Base-by-base conservation (phyloP, 768 basidiomycete species). In the Trametopsis cervina region DNA sequence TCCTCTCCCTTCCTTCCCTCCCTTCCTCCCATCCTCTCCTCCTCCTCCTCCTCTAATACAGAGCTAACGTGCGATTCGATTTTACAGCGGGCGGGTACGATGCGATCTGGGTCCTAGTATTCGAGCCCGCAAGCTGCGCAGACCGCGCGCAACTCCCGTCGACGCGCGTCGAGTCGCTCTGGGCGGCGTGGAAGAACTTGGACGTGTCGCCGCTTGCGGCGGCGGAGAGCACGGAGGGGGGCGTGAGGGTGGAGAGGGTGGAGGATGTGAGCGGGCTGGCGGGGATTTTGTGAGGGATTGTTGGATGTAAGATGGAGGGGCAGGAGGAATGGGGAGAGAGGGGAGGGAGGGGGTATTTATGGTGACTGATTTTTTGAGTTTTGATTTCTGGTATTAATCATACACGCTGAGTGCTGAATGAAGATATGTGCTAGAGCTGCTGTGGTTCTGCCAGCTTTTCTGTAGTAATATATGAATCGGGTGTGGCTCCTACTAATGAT, bases 81-180 rank as follows among this genome's bases (percentile, higher is more conserved):
- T 41, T 20, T 27, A 46, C 55, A 97, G 96, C 96, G 44, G 96
- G 96, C 9, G 96, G 96, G 1, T 98, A 89, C 64, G 96, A 99
- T 61, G 96, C 96, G 5, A 78, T 98, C 50, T 98, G 93, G 91
- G 70, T 99, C 4, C 77, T 99, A 13, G 78, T 93, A 15, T 76
- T 86, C 58, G 83, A 86, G 40, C 75, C 80, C 15, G 54, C 51
- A 6, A 51, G 50, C 37, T 7, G 9, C 29, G 65, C 65, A 29
- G 70, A 72, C 7, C 69, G 73, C 51, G 68, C 75, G 56, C 61
- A 65, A 46, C 55, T 59, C 24, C 81, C 88, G 2, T 60, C 79
- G 21, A 63, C 72, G 24, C 76, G 78, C 20, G 71, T 92, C 40
- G 84, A 90, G 63, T 68, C 70, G 46, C 69, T 82, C 4, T 92